Evolutionary conservation across 2,329 filamentous ascomycete genomes (phyloP).

Genomic region (Penicillium sp.): DNA sequence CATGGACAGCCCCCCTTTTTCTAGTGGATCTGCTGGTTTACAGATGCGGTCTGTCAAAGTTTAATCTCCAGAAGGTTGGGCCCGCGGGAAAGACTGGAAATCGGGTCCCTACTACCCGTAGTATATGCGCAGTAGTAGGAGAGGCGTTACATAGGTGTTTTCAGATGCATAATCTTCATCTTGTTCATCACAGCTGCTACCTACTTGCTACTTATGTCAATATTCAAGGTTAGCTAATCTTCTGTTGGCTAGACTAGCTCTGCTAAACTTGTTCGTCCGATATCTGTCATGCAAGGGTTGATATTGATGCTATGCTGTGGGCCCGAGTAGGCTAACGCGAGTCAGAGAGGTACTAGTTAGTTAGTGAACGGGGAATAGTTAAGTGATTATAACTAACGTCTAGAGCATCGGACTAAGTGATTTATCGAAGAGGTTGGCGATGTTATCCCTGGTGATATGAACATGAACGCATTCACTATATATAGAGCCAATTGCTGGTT

Average conservation of each 20-base stretch:
- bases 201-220: no score
- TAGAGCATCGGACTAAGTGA: no score
- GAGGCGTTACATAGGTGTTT: not conserved
- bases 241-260: not conserved
- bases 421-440: no score
- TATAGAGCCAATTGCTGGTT: no score
- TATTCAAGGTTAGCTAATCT: not conserved
- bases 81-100: slow-evolving; percentile 1
- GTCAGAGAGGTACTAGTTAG: not conserved
- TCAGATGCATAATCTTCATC: not conserved
- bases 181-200: no score
- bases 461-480: no score
- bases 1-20: not conserved
- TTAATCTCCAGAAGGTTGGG: slow-evolving; percentile 5
- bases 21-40: slow-evolving; percentile 4
- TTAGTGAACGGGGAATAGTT: not conserved
- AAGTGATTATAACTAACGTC: no score
- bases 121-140: not conserved
- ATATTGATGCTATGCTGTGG: not conserved
- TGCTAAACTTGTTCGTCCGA: not conserved
- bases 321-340: not conserved
- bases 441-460: no score
- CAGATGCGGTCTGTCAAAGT: slow-evolving; percentile 1
- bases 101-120: not conserved
- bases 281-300: not conserved